A percentile compares a stretch with the other conserved stretches of the same genome.
Evolutionary conservation across 768 basidiomycete species (phyloP).

Genomic region (Sporobolomyces roseus): DNA sequence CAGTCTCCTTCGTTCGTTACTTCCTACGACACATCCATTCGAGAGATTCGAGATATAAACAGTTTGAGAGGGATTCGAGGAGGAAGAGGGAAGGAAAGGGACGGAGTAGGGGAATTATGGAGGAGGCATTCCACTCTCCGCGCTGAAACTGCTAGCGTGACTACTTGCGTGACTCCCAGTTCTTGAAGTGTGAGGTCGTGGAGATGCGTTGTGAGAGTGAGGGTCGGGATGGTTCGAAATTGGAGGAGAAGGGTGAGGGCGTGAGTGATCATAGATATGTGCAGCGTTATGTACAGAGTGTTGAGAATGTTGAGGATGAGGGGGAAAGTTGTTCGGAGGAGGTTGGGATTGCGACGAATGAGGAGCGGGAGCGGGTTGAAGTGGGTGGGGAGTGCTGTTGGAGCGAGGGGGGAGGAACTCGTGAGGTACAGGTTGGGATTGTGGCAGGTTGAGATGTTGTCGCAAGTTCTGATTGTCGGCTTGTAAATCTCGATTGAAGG

Average conservation of each 20-base stretch:
- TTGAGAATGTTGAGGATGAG: no score
- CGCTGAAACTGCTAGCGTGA: slow-evolving; percentile 16
- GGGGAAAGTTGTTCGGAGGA: background rate
- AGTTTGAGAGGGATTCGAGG: no score
- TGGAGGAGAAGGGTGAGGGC: no score
- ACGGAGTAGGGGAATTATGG: background rate
- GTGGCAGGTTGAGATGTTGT: slow-evolving; percentile 28
- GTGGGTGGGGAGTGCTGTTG: background rate
- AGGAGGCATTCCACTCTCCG: background rate
- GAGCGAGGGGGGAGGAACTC: background rate
- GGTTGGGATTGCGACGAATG: background rate
- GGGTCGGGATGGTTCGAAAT: no score
- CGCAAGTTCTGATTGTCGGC: slow-evolving; percentile 32
- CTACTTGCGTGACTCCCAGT: slow-evolving; percentile 13
- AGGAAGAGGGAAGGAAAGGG: background rate
- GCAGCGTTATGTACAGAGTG: no score
- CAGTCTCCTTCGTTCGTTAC: no score
- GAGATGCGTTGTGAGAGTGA: background rate
- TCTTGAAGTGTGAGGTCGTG: slow-evolving; percentile 4
- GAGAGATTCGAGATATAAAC: no score
- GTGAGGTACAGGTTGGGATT: background rate
- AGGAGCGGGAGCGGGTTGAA: slow-evolving; percentile 2
- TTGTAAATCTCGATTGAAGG: slow-evolving; percentile 23
- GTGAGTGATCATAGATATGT: no score
- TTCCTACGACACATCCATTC: no score